These are phyloP conservation scores for Pyricularia sp. DNA, from an alignment of 2,329 filamentous ascomycete species.

Conservation along the genomic window DNA sequence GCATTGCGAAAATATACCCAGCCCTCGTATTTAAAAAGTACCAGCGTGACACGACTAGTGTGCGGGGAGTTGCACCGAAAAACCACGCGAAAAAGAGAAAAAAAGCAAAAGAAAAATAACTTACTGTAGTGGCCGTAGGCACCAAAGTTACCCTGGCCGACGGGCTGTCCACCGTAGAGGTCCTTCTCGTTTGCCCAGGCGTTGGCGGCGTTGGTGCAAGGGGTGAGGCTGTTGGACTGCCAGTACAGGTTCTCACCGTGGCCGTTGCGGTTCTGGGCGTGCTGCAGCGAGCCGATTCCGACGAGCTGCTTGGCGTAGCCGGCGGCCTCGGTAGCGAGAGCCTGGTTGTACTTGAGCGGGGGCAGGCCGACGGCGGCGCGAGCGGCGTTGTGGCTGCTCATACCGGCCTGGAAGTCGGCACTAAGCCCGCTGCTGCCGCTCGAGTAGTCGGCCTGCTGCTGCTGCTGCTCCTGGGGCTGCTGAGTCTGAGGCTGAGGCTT, in stretches of 20 bases:
- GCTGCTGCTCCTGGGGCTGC: not conserved
- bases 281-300: constrained; percentile 16
- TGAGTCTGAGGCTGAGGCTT: not conserved
- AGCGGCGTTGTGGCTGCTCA: constrained; percentile 19
- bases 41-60: not conserved
- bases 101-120: constrained; percentile 4
- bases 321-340: constrained; percentile 17
- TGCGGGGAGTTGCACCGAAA: not conserved
- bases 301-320: constrained; percentile 20
- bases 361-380: constrained; percentile 15
- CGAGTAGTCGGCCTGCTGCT: not conserved
- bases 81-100: not conserved
- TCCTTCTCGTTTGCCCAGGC: constrained; percentile 23
- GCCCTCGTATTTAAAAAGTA: not conserved
- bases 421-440: not conserved
- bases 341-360: constrained; percentile 18
- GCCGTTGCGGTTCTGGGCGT: constrained; percentile 14
- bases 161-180: constrained; percentile 22
- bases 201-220: constrained; percentile 16
- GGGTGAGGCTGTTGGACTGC: constrained; percentile 6
- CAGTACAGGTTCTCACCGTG: constrained; percentile 25
- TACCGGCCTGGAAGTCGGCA: constrained; percentile 15
- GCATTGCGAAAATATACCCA: not conserved
- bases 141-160: constrained; percentile 22
- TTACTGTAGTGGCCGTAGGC: constrained; percentile 24